Conservation (phyloP, 1,139 yeast species). For the Yamadazyma kanchanaburiensis region DNA sequence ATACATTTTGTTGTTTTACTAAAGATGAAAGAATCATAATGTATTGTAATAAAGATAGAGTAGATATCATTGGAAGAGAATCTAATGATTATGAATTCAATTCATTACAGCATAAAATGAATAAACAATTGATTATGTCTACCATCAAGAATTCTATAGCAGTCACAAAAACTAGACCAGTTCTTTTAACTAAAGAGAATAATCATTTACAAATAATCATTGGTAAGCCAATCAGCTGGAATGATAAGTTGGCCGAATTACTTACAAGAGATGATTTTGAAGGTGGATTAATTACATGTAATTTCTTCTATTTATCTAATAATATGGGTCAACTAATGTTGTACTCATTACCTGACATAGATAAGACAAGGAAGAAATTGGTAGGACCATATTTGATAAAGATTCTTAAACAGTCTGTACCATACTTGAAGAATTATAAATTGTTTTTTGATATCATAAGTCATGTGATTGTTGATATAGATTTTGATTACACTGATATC, state of each 20-base stretch:
- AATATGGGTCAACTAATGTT: slow-evolving; percentile 47
- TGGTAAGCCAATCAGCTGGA: slow-evolving; percentile 72
- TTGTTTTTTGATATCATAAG: slow-evolving; percentile 19
- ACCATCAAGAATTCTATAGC: slow-evolving; percentile 16
- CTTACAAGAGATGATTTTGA: slow-evolving; percentile 49
- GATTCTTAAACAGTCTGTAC: slow-evolving; percentile 52
- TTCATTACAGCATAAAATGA: slow-evolving; percentile 3
- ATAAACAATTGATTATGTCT: slow-evolving; percentile 1
- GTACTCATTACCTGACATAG: slow-evolving; percentile 53
- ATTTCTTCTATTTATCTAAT: slow-evolving; percentile 44
- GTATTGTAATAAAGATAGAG: slow-evolving; percentile 2
- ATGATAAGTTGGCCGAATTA: slow-evolving; percentile 53
- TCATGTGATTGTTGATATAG: slow-evolving; percentile 3
- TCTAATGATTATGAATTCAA: slow-evolving; percentile 1
- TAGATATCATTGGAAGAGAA: slow-evolving; percentile 5
- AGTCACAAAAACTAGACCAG: slow-evolving; percentile 24
- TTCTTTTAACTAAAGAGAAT: slow-evolving; percentile 16
- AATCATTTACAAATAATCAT: slow-evolving; percentile 21
- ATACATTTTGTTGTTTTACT: slow-evolving; percentile 36
- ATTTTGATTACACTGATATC: slow-evolving; percentile 21
- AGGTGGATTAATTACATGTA: slow-evolving; percentile 54
- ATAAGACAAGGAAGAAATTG: slow-evolving; percentile 40
- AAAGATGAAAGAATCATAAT: slow-evolving; percentile 6
- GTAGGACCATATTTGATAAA: slow-evolving; percentile 56
- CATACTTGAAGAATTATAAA: slow-evolving; percentile 19